These are phyloP conservation scores for Aureobasidium sp. DNA, from an alignment of 2,329 filamentous ascomycete genomes.

Conservation along the genomic window DNA sequence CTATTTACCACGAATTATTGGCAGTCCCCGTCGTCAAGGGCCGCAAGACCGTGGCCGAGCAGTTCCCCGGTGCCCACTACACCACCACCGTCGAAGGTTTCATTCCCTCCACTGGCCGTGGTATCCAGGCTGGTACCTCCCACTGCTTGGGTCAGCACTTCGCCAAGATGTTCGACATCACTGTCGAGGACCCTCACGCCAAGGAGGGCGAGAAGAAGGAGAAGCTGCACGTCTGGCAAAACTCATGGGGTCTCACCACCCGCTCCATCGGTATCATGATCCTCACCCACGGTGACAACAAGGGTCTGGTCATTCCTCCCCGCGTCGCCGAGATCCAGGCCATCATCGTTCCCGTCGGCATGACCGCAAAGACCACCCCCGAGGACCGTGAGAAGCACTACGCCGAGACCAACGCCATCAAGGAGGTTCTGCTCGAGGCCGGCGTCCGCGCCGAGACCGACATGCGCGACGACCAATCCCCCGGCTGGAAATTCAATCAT, in stretches of 20 bases:
- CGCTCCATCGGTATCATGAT: slow-evolving; percentile 98
- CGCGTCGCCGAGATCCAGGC: slow-evolving; percentile 79
- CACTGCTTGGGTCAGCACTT: slow-evolving; percentile 97
- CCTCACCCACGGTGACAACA: slow-evolving; percentile 94
- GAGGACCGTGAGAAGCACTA: slow-evolving; percentile 72
- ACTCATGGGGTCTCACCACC: slow-evolving; percentile 97
- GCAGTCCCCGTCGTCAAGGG: slow-evolving; percentile 93
- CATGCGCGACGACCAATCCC: slow-evolving; percentile 79
- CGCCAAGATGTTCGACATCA: slow-evolving; percentile 98
- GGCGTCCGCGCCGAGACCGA: slow-evolving; percentile 75
- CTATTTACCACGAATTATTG: slow-evolving; percentile 85
- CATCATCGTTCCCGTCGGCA: slow-evolving; percentile 83
- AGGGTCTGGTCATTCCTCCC: slow-evolving; percentile 87
- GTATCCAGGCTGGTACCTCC: slow-evolving; percentile 92
- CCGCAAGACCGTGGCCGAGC: slow-evolving; percentile 93
- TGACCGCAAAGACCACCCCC: slow-evolving; percentile 77
- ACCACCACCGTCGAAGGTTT: slow-evolving; percentile 96
- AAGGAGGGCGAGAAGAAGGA: slow-evolving; percentile 62
- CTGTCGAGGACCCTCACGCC: slow-evolving; percentile 79
- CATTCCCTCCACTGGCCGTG: slow-evolving; percentile 88
- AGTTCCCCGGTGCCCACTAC: slow-evolving; percentile 94
- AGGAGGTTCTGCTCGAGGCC: slow-evolving; percentile 58
- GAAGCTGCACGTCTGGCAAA: slow-evolving; percentile 89
- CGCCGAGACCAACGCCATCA: slow-evolving; percentile 65
- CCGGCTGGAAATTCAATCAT: slow-evolving; percentile 98